These are phyloP conservation scores for Quercus variabilis DNA, from an alignment of 306 rosid species.

Conservation along the genomic window DNA sequence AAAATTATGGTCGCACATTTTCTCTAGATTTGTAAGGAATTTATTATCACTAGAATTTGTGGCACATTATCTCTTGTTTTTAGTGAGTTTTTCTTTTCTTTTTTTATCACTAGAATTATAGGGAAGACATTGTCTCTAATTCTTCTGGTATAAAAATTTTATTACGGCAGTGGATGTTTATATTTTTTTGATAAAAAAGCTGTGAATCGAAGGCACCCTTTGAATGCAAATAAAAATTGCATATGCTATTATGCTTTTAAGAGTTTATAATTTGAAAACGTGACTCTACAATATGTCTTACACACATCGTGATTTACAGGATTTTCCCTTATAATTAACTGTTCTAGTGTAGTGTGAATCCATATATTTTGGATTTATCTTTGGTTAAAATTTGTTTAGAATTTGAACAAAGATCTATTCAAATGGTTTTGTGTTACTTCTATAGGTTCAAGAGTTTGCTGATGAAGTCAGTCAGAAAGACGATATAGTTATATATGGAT, in stretches of 20 bases:
- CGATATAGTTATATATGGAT: constrained; percentile 31
- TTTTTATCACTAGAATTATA: no score
- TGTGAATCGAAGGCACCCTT: not conserved
- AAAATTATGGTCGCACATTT: no score
- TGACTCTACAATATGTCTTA: no score
- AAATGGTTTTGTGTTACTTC: not conserved
- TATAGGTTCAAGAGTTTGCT: constrained; percentile 51
- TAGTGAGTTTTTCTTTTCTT: no score
- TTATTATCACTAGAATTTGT: no score
- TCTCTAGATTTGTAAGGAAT: no score
- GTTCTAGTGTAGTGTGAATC: no score
- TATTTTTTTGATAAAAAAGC: not conserved
- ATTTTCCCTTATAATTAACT: no score
- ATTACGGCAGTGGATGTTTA: not conserved
- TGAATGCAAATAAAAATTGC: not conserved
- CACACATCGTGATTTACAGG: no score
- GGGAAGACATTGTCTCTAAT: not conserved
- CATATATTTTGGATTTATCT: not conserved
- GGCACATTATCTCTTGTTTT: no score
- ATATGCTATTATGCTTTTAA: not conserved
- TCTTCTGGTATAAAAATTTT: not conserved
- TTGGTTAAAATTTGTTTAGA: not conserved
- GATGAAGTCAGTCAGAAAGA: constrained; percentile 36
- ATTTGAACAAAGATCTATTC: not conserved
- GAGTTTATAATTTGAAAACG: no score